Conservation (phyloP, 1,284 basidiomycete genomes). For the Sporisorium reilianum region DNA sequence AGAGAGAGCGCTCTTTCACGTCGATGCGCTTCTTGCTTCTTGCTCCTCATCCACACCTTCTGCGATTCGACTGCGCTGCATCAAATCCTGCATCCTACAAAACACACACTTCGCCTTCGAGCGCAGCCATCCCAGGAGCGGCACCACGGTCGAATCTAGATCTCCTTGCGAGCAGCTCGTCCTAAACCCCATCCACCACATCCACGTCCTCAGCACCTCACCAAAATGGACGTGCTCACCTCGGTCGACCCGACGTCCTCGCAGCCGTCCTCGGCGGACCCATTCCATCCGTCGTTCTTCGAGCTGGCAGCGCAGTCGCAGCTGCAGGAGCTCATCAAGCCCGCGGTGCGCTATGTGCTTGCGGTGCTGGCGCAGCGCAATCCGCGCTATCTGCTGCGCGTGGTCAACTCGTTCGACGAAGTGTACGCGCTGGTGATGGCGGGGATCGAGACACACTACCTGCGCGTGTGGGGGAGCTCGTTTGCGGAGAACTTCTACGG, state of each 20-base stretch:
- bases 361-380: conserved; percentile 92
- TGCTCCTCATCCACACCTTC: not conserved
- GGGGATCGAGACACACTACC: conserved; percentile 89
- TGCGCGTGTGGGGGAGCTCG: conserved; percentile 82
- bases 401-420: conserved; percentile 96
- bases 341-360: conserved; percentile 93
- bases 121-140: not conserved
- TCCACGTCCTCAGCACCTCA: not conserved
- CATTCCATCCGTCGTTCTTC: conserved; percentile 86
- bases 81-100: too few relatives aligned
- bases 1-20: not conserved
- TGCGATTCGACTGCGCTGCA: not conserved
- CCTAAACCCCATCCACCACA: not conserved
- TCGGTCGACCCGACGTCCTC: conserved; percentile 56
- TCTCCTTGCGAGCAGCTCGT: too few relatives aligned
- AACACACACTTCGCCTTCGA: not conserved
- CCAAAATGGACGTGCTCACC: conserved; percentile 56
- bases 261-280: conserved; percentile 51
- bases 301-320: conserved; percentile 97
- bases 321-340: conserved; percentile 89
- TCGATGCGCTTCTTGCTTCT: not conserved
- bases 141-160: too few relatives aligned
- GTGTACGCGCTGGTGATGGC: conserved; percentile 90
- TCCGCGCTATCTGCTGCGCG: conserved; percentile 88
- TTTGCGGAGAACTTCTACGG: conserved; percentile 96